phyloP scores from a whole-genome alignment of 306 rosid species.

The Cyclanthera cordifolia region DNA sequence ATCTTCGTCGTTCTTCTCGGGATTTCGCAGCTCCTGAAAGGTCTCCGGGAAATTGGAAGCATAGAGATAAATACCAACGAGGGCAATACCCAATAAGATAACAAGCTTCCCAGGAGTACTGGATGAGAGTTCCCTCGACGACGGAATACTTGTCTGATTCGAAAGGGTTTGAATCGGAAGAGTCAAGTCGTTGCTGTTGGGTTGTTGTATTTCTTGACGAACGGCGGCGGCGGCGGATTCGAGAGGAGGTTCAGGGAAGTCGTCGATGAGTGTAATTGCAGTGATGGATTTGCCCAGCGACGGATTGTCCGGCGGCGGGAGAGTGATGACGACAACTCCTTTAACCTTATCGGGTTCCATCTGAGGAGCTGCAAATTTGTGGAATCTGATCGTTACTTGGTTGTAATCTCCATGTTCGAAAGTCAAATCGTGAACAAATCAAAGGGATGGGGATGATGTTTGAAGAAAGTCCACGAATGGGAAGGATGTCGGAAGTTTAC shows the following conservation, averaged over 20 bases:
- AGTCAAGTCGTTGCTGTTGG: background rate
- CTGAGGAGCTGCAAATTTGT: background rate
- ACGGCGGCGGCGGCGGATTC: background rate
- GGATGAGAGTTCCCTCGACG: slow-evolving; percentile 21
- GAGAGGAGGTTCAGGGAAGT: slow-evolving; percentile 18
- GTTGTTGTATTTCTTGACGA: slow-evolving; percentile 12
- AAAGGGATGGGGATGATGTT: background rate
- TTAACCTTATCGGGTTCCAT: slow-evolving; percentile 45
- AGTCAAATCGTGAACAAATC: slow-evolving; percentile 6
- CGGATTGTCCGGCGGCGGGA: slow-evolving; percentile 73
- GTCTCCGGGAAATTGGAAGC: slow-evolving; percentile 30
- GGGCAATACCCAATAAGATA: slow-evolving; percentile 32
- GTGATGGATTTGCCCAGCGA: slow-evolving; percentile 73
- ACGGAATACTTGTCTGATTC: slow-evolving; percentile 20
- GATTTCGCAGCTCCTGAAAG: slow-evolving; percentile 25
- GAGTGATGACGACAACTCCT: slow-evolving; percentile 60
- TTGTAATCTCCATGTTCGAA: background rate
- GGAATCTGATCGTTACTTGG: background rate
- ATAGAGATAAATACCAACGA: slow-evolving; percentile 41
- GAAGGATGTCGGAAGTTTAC: background rate
- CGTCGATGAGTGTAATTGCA: slow-evolving; percentile 42
- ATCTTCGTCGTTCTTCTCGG: slow-evolving; percentile 29
- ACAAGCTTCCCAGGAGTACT: slow-evolving; percentile 29
- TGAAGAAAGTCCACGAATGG: background rate
- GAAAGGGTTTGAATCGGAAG: slow-evolving; percentile 22